Base-by-base conservation (phyloP, 192 early-diverging fungal species). In the Coemansia sp. region DNA sequence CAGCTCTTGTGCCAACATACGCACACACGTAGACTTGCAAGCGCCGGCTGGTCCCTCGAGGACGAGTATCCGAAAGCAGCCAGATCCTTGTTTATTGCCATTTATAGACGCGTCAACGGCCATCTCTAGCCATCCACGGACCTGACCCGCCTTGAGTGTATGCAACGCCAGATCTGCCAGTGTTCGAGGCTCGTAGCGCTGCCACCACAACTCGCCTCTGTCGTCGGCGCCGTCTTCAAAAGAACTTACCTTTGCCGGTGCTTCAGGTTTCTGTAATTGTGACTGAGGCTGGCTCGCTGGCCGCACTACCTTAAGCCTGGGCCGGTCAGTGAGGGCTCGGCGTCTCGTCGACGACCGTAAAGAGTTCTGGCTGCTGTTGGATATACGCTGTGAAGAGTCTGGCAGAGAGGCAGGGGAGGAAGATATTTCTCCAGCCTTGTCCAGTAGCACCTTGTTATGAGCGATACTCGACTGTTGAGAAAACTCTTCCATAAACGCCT, bases 21-120 rank as follows among this genome's bases (percentile, higher is more conserved):
- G 75, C 44, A 90, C 65, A 10, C 87, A 87, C 16, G 89, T 81
- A 16, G 90, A 89, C 68, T 91, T 91, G 60, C 90, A 86, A 49
- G 87, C 72, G 41, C 90, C 90, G n/a, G 90, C 80, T 65, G 90
- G 88, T 18, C 90, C 90, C 39, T 84, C 86, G 31, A 91, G 65
- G 6, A 91, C 79, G 3, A 91, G 73, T 27, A 91, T 76, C 1
- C 87, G 85, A 65, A 75, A 76, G 43, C 38, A 63, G 7, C 60
- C 49, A 5, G 71, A 49, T 16, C 50, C 64, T 2, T 58, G 18
- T 7, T 40, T 47, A 29, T 58, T 55, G 41, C 74, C 68, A 7
- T 44, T 41, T 40, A 67, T 22, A 16, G 75, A 69, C 34, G 78
- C 78, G 3, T 62, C 64, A 12, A 62, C 33, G 5, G 83, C 72